Percentiles rank a stretch among this genome's conserved stretches.
Conservation (phyloP, 2,329 filamentous ascomycete genomes). For the Venturia pyrina region DNA sequence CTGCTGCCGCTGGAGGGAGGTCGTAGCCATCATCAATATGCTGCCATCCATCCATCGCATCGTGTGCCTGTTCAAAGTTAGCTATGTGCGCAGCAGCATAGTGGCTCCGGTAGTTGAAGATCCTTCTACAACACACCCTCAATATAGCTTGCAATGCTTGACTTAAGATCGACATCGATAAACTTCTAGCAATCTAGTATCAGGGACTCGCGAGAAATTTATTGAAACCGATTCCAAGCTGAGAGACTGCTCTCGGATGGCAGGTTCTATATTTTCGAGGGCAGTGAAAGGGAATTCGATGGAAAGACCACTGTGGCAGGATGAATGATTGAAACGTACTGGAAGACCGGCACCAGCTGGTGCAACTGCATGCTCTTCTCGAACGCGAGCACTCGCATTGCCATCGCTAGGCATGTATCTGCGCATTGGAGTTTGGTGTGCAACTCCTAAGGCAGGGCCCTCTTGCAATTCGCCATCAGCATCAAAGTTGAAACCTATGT, state of each 20-base stretch:
- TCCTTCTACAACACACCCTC: neutral
- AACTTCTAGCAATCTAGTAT: too few relatives aligned
- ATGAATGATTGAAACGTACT: neutral
- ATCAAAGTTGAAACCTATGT: constrained; percentile 51
- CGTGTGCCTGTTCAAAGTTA: neutral
- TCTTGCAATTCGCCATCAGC: constrained; percentile 47
- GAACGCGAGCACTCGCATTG: neutral
- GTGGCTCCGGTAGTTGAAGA: too few relatives aligned
- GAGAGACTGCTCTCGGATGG: too few relatives aligned
- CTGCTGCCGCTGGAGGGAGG: constrained; percentile 2
- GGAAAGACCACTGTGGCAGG: too few relatives aligned
- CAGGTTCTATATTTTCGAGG: too few relatives aligned
- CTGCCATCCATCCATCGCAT: constrained; percentile 1
- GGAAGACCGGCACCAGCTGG: neutral
- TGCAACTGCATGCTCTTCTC: neutral
- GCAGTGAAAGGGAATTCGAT: too few relatives aligned
- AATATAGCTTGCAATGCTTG: too few relatives aligned
- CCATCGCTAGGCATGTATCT: constrained; percentile 8
- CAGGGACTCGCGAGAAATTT: too few relatives aligned
- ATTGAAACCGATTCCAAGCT: too few relatives aligned
- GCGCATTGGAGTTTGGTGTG: neutral
- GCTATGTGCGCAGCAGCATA: neutral
- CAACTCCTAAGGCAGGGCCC: neutral
- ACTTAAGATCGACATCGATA: too few relatives aligned
- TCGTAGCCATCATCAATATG: constrained; percentile 5